A percentile compares a stretch with the other conserved stretches of the same genome.
These are phyloP conservation scores for Halophytophthora polymorphica DNA, from an alignment of 352 stramenopile genomes.

Conservation along the genomic window DNA sequence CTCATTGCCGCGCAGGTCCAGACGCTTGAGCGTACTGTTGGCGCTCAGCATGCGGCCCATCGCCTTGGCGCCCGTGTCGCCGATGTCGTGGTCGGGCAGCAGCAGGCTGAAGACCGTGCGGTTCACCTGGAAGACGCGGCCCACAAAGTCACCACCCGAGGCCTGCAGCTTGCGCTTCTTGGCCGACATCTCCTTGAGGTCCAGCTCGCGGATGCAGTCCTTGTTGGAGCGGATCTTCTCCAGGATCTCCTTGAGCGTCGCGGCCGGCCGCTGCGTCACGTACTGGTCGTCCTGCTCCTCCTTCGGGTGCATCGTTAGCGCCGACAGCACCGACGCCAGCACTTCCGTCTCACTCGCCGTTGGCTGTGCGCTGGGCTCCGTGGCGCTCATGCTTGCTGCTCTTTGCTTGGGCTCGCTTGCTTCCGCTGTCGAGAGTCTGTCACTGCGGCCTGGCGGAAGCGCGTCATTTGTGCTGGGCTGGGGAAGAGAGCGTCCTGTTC, in stretches of 20 bases:
- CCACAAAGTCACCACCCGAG: constrained; percentile 38
- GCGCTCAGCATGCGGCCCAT: constrained; percentile 52
- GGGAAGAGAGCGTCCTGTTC: no score
- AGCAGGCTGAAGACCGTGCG: constrained; percentile 39
- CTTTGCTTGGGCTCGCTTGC: no score
- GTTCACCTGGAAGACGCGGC: constrained; percentile 51
- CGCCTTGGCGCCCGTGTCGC: constrained; percentile 34
- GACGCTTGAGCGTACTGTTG: constrained; percentile 46
- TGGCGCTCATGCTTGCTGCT: no score
- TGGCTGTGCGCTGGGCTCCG: background rate
- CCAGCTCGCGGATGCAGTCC: constrained; percentile 47
- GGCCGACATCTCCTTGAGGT: constrained; percentile 52
- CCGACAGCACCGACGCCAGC: constrained; percentile 35
- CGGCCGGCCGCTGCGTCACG: constrained; percentile 31
- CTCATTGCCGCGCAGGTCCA: constrained; percentile 49
- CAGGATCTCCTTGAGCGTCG: constrained; percentile 50
- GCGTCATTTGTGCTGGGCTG: no score
- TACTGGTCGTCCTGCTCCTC: constrained; percentile 28
- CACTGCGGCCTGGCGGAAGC: no score
- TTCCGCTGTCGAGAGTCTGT: no score
- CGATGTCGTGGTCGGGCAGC: constrained; percentile 53
- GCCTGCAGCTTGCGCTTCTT: constrained; percentile 39
- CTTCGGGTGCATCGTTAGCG: constrained; percentile 24
- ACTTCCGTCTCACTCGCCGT: constrained; percentile 18
- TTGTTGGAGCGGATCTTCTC: constrained; percentile 56